Conservation (phyloP, 2,329 filamentous ascomycete species). For the Curvularia sp. region DNA sequence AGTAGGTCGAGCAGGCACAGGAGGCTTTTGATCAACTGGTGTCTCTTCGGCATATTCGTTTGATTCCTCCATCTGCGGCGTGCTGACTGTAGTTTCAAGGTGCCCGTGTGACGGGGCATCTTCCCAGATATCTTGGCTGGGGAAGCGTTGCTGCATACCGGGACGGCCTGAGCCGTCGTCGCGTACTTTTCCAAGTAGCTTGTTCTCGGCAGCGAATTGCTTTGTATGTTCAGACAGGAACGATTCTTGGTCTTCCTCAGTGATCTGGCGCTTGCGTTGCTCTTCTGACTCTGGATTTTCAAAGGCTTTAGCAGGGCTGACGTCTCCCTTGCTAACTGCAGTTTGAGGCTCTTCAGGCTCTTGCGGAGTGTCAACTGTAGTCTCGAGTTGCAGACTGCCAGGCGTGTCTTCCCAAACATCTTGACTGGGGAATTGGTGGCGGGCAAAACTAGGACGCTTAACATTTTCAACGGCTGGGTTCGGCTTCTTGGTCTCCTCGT, state of each 20-base stretch:
- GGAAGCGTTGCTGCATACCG: slow-evolving; percentile 74
- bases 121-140: slow-evolving; percentile 93
- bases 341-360: slow-evolving; percentile 56
- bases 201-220: slow-evolving; percentile 64
- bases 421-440: slow-evolving; percentile 83
- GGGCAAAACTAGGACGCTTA: slow-evolving; percentile 59
- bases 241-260: slow-evolving; percentile 51
- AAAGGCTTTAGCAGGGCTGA: slow-evolving; percentile 47
- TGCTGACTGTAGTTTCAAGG: slow-evolving; percentile 74
- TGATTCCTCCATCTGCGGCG: slow-evolving; percentile 59
- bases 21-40: slow-evolving; percentile 40
- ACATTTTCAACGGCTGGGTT: slow-evolving; percentile 62
- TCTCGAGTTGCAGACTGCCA: slow-evolving; percentile 75
- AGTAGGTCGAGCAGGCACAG: slow-evolving; percentile 37
- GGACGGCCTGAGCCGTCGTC: slow-evolving; percentile 57
- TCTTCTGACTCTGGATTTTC: slow-evolving; percentile 60
- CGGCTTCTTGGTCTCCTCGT: slow-evolving; percentile 63
- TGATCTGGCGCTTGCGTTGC: slow-evolving; percentile 53
- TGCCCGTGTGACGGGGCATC: slow-evolving; percentile 85
- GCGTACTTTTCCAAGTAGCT: slow-evolving; percentile 62
- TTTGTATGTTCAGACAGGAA: slow-evolving; percentile 56
- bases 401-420: slow-evolving; percentile 98
- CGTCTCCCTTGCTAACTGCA: slow-evolving; percentile 49
- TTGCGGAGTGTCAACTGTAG: slow-evolving; percentile 85
- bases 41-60: slow-evolving; percentile 49